Evolutionary conservation across 2,329 filamentous ascomycete species (phyloP), one percentile per base, ranked within the genome.

Genomic region (Trichoderma simmonsii): DNA sequence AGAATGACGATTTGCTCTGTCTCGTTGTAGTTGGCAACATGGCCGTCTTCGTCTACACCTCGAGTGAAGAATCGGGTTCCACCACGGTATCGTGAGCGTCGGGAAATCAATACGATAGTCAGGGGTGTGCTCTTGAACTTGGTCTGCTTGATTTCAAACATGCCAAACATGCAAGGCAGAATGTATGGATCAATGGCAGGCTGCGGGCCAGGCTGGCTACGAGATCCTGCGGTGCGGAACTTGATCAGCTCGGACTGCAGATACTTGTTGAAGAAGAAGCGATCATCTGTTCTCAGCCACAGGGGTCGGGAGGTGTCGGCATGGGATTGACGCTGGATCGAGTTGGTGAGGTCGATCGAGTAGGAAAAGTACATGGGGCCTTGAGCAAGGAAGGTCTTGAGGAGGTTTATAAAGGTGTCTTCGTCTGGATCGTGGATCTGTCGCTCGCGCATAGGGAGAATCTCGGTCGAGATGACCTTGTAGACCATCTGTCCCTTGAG

Each of bases 1-100:
- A 98, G 83, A 48, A 99, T 90, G 73, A 97, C 87, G 39, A 96
- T 86, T 80, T 99, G 96, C 80, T 99, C 96, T 0, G 96, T 98
- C 85, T 99, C 96, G 80, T 99, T 99, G 87, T 95, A 99, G 81
- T 99, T 99, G 75, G 96, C 94, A n/a, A 96, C 96, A 80, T 98
- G 90, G 28, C 96, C 96, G 73, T 96, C 87, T 75, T 97, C 95
- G 79, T 99, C 95, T 61, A 98, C 90, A 66, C 96, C 96, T 75
- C 96, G 91, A 2, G 96, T 97, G 80, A 99, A 96, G 83, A 98
- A 98, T 79, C 97, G 88, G 18, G 96, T 98, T 59, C 96, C 96
- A 43, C 91, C 95, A 74, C 95, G 90, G 81, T 96, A 91, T 76
- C 97, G 89, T 26, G 95, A 97, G 77, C 96, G 90, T 74, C 96